Base-by-base conservation (phyloP, 352 stramenopile genomes). In the Thraustotheca clavata region DNA sequence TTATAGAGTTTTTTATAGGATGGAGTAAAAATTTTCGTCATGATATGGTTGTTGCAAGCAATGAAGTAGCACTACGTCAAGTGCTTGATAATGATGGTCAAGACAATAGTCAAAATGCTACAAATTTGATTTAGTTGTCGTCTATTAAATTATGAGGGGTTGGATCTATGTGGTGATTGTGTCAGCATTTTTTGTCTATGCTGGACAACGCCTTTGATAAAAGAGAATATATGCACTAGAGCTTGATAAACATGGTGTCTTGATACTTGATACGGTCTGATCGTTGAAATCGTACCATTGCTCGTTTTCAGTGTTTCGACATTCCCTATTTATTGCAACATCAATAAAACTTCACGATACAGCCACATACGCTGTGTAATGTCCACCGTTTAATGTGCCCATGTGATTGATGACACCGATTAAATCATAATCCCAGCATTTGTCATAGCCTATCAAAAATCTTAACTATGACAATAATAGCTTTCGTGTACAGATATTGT, bases 281-380 rank as follows among this genome's bases (percentile, higher is more conserved):
- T 92, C 83, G 66, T 92, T 88, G 63, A 90, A 92, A 62, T 86
- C 79, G 50, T 85, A 90, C 83, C 80, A 92, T 11, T 89, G 79
- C 38, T 85, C 70, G 3, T 76, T 83, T 47, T 87, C 77, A 18
- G 60, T 68, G 54, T 91, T 89, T 24, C 82, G 63, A 60, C 82
- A 91, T 60, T 91, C 82, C 2, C 77, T 86, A 65, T 22, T n/a
- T n/a, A 40, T 22, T 1, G 3, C 2, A 3, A 12, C 14, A 39
- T 27, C 18, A 22, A 52, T 52, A 9, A 52, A 52, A 31, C 2
- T 24, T 54, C 46, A 47, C 3, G 2, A 39, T 47, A 33, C 20
- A 9, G 20, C 18, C 9, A 79, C 70, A 26, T 79, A 86, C 73
- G 85, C 85, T 16, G 86, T 95, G 71, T 95, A 95, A 66, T 95